Percentiles rank a stretch among this genome's conserved stretches.
Evolutionary conservation across 352 stramenopile species (phyloP).

Genomic region (Globisporangium middletonii): DNA sequence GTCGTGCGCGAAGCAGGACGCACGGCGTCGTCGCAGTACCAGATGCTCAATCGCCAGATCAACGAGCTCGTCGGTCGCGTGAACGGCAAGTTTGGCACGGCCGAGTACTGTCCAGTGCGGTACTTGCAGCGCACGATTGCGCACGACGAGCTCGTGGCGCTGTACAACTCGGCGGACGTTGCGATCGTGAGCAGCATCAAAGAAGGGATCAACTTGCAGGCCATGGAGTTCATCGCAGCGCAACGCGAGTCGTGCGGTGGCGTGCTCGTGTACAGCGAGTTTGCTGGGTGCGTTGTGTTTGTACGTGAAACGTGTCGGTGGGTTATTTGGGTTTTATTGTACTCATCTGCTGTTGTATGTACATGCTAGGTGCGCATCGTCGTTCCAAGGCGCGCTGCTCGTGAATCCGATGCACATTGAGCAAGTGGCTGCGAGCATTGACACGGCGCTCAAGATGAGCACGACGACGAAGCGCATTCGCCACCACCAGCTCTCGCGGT

Average conservation of each 20-base stretch:
- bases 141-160: slow-evolving; percentile 84
- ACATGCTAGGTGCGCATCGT: slow-evolving; percentile 86
- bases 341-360: too few species aligned
- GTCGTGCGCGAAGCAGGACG: slow-evolving; percentile 82
- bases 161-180: slow-evolving; percentile 87
- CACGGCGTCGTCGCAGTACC: slow-evolving; percentile 63
- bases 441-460: slow-evolving; percentile 81
- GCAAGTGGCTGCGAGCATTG: slow-evolving; percentile 78
- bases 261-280: slow-evolving; percentile 89
- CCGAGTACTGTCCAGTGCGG: slow-evolving; percentile 84
- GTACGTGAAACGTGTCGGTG: too few species aligned
- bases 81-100: slow-evolving; percentile 82
- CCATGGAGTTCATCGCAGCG: slow-evolving; percentile 88
- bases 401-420: slow-evolving; percentile 90
- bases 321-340: neutral
- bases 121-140: slow-evolving; percentile 86
- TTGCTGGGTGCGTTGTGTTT: slow-evolving; percentile 51
- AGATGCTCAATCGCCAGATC: slow-evolving; percentile 83
- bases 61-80: slow-evolving; percentile 87
- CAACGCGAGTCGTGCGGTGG: slow-evolving; percentile 79
- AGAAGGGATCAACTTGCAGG: slow-evolving; percentile 89
- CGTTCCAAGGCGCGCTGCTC: slow-evolving; percentile 82
- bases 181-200: slow-evolving; percentile 87
- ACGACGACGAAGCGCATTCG: slow-evolving; percentile 84
- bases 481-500: slow-evolving; percentile 78